Evolutionary conservation across 1,284 basidiomycete species (phyloP).

Genomic region (Cryptococcus hybrid): DNA sequence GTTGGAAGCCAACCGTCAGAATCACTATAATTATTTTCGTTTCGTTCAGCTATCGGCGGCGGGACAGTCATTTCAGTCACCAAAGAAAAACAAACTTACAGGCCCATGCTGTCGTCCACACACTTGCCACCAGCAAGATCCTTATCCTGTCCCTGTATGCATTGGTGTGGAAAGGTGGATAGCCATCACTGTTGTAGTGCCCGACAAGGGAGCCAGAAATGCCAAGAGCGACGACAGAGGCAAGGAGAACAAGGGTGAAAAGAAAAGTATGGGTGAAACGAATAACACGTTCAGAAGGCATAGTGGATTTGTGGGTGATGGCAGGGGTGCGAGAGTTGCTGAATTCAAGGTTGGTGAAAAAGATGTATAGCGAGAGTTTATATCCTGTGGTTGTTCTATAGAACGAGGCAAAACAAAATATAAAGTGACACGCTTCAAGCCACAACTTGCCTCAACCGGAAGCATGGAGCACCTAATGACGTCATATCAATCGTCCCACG

Average conservation of each 20-base stretch:
- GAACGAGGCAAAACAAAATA: no score
- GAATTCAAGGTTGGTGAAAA: no score
- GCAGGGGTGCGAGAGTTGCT: not conserved
- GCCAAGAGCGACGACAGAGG: constrained; percentile 43
- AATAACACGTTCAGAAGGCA: constrained; percentile 41
- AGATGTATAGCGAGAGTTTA: no score
- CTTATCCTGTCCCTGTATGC: constrained; percentile 49
- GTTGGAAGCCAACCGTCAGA: constrained; percentile 45
- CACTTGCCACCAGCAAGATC: constrained; percentile 44
- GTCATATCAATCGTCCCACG: no score
- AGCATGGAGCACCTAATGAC: no score
- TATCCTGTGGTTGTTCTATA: no score
- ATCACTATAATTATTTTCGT: constrained; percentile 27
- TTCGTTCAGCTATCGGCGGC: not conserved
- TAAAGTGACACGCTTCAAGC: no score
- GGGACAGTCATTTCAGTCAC: no score
- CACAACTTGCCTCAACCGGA: no score
- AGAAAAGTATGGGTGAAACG: constrained; percentile 37
- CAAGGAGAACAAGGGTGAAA: constrained; percentile 37
- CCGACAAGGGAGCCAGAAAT: constrained; percentile 36
- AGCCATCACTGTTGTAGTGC: constrained; percentile 43
- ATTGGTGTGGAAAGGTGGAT: constrained; percentile 37
- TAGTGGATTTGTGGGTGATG: constrained; percentile 9
- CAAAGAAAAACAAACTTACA: constrained; percentile 27
- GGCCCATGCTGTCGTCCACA: constrained; percentile 42